phyloP scores from a whole-genome alignment of 1,284 basidiomycete genomes.

The Tilletia setariae region DNA sequence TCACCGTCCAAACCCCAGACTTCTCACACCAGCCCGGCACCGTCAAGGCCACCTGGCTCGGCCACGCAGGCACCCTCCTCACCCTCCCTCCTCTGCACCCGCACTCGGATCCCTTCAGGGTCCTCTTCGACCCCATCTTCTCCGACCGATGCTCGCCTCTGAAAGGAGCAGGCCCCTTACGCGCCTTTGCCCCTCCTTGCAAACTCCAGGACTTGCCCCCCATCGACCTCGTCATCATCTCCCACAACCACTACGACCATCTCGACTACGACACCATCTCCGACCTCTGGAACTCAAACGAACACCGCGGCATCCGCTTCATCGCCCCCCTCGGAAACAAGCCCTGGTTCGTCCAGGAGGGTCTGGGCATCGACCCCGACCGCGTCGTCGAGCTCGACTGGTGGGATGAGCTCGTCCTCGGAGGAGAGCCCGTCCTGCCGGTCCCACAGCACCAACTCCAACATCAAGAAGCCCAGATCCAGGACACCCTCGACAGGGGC shows the following conservation, averaged over 20 bases:
- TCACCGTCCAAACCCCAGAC: conserved; percentile 21
- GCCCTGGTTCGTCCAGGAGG: conserved; percentile 34
- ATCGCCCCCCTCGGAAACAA: conserved; percentile 48
- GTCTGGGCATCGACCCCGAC: conserved; percentile 31
- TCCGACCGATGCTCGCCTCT: conserved; percentile 48
- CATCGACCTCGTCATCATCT: conserved; percentile 47
- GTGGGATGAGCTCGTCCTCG: conserved; percentile 44
- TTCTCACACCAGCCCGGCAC: conserved; percentile 8
- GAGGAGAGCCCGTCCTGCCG: neutral
- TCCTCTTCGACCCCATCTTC: conserved; percentile 52
- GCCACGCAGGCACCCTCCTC: conserved; percentile 46
- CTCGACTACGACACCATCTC: conserved; percentile 43
- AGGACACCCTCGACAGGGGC: conserved; percentile 15
- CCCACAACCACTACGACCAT: conserved; percentile 53
- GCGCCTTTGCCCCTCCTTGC: conserved; percentile 42
- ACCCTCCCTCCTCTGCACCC: conserved; percentile 29
- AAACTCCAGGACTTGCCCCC: conserved; percentile 36
- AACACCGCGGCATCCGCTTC: conserved; percentile 32
- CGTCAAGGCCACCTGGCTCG: conserved; percentile 45
- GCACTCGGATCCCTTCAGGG: conserved; percentile 23
- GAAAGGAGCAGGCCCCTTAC: conserved; percentile 40
- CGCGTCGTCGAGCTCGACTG: conserved; percentile 46
- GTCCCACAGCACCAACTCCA: neutral
- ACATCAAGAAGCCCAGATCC: neutral
- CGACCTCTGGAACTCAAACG: conserved; percentile 36